phyloP scores from a whole-genome alignment of 1,284 basidiomycete genomes.

The Puccinia coronata region DNA sequence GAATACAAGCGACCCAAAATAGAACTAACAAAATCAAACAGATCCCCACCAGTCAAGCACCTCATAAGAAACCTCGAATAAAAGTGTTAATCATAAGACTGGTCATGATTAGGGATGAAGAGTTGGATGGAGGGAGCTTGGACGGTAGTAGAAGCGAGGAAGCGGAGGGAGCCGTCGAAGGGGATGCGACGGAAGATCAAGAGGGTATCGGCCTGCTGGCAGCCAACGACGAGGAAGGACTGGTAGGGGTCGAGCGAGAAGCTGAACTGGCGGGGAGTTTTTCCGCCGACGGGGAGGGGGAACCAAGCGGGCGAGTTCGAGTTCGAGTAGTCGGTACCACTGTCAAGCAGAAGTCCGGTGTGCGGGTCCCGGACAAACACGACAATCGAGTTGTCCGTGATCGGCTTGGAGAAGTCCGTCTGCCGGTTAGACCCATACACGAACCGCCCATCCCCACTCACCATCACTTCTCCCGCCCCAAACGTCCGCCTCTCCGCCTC shows the following conservation, averaged over 20 bases:
- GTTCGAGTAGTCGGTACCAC: neutral
- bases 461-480: slow-evolving; percentile 16
- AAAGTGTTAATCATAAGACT: too few relatives aligned
- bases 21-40: too few relatives aligned
- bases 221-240: slow-evolving; percentile 21
- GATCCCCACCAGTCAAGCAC: too few relatives aligned
- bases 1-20: too few relatives aligned
- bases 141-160: neutral
- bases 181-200: slow-evolving; percentile 8
- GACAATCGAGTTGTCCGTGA: slow-evolving; percentile 33
- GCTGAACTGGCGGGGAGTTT: slow-evolving; percentile 32
- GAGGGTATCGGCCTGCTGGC: slow-evolving; percentile 17
- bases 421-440: slow-evolving; percentile 38
- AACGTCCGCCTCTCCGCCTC: neutral
- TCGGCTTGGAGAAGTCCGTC: slow-evolving; percentile 31
- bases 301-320: neutral
- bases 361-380: slow-evolving; percentile 13
- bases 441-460: slow-evolving; percentile 25
- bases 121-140: neutral
- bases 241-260: slow-evolving; percentile 14
- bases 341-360: slow-evolving; percentile 17
- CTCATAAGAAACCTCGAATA: too few relatives aligned
- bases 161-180: neutral
- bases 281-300: neutral
- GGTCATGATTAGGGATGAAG: neutral